phyloP scores from a whole-genome alignment of 208 protist species.

The Sergeia podlipaevii region DNA sequence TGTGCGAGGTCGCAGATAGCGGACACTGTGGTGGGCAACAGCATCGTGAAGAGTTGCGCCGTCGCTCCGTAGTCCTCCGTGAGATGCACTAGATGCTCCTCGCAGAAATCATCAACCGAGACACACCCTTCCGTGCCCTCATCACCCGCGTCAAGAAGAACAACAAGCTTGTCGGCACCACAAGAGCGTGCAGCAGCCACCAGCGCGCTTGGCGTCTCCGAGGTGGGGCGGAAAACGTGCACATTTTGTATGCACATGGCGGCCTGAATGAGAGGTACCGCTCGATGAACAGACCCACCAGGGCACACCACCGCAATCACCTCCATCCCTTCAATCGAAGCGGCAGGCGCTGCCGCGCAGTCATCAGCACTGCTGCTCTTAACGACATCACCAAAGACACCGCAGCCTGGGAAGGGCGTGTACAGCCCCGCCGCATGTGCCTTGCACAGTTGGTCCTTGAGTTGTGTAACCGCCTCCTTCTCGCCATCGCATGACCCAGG shows the following conservation, averaged over 20 bases:
- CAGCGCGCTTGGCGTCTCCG: too few species aligned
- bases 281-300: too few species aligned
- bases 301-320: constrained; percentile 38
- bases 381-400: constrained; percentile 65
- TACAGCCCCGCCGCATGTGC: constrained; percentile 61
- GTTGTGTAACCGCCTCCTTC: constrained; percentile 37
- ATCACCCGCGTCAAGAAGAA: constrained; percentile 5
- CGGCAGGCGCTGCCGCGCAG: not conserved
- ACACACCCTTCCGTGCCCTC: too few species aligned
- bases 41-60: constrained; percentile 40
- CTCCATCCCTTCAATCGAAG: constrained; percentile 29
- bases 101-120: constrained; percentile 31
- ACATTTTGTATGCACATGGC: too few species aligned
- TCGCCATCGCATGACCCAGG: too few species aligned
- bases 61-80: constrained; percentile 22
- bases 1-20: constrained; percentile 16
- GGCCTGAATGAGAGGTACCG: too few species aligned
- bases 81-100: constrained; percentile 33
- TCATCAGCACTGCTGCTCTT: not conserved
- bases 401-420: constrained; percentile 41
- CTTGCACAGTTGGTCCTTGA: constrained; percentile 26
- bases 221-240: too few species aligned
- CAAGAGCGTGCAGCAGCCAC: too few species aligned
- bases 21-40: not conserved
- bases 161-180: too few species aligned